Base-by-base conservation (phyloP, 139 green algal species). In the Coelastrella sp. region DNA sequence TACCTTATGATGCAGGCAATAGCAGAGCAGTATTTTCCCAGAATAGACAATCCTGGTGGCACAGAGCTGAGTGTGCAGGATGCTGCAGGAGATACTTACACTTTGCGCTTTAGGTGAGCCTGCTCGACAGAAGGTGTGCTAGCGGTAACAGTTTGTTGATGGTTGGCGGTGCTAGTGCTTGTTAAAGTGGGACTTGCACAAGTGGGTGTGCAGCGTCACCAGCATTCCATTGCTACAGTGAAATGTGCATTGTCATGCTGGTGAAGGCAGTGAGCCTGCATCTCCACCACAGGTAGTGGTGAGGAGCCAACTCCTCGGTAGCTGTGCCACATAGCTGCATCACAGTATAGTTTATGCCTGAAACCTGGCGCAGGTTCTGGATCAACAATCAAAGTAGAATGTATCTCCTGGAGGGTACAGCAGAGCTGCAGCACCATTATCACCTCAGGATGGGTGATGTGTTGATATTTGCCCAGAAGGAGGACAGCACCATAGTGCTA, bases 341-440 rank as follows among this genome's bases (percentile, higher is more conserved):
- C 35, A 49, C 35, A 49, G 35, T 49, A 3, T 49, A 49, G 35
- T 49, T 49, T 1, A 49, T 49, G 35, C 35, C 35, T 81, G 0
- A 19, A 7, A 58, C 74, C 74, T 72, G 58, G 57, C 73, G 82
- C 90, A 94, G 94, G 83, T 96, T 95, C 74, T 96, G 94, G 94
- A 93, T 96, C 57, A 96, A 96, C 90, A 96, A 96, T 89, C 93
- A 95, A 87, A 95, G 91, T 89, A 88, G 95, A 68, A 96, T 96
- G 95, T 96, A 96, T 80, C 90, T 96, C 35, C 85, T 96, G 87
- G 95, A 96, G 87, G 95, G 95, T 14, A 94, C 92, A 49, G 90
- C 91, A 14, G 93, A 95, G 90, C 91, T 96, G 88, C 94, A 96
- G 75, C 84, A 93, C 65, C 92, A 94, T 76, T 96, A 94, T 86